Conservation (phyloP, 2,329 filamentous ascomycete genomes). For the Penicillium sp. region DNA sequence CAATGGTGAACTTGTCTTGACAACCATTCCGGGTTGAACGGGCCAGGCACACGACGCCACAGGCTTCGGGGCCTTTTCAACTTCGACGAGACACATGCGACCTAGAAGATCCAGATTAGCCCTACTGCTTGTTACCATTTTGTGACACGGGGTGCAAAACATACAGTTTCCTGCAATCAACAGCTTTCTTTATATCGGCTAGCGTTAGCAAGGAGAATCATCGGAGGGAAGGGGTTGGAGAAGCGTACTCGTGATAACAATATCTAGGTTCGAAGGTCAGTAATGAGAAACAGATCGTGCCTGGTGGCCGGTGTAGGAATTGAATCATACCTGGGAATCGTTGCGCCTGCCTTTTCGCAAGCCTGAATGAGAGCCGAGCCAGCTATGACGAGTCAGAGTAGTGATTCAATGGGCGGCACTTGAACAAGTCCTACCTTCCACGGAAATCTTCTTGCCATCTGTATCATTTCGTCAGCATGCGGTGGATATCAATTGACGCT, state of each 20-base stretch:
- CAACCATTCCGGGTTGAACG: slow-evolving; percentile 97
- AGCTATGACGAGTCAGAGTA: slow-evolving; percentile 60
- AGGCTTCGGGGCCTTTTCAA: slow-evolving; percentile 93
- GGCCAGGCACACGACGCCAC: slow-evolving; percentile 99
- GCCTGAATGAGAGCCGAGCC: slow-evolving; percentile 97
- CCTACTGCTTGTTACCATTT: not conserved
- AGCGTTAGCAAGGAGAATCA: slow-evolving; percentile 29
- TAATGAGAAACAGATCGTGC: slow-evolving; percentile 6
- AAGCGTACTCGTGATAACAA: slow-evolving; percentile 91
- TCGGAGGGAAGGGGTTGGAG: slow-evolving; percentile 18
- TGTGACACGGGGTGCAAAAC: slow-evolving; percentile 12
- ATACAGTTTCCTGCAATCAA: slow-evolving; percentile 97
- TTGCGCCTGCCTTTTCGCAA: slow-evolving; percentile 94
- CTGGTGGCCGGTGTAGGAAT: not conserved
- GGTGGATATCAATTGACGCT: slow-evolving; percentile 58
- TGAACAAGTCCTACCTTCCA: slow-evolving; percentile 72
- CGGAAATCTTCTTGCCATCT: slow-evolving; percentile 98
- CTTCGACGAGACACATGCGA: slow-evolving; percentile 99
- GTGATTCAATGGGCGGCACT: slow-evolving; percentile 10
- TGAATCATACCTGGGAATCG: slow-evolving; percentile 74
- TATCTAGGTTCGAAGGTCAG: slow-evolving; percentile 66
- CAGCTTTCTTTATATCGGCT: slow-evolving; percentile 69
- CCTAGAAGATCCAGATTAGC: slow-evolving; percentile 30
- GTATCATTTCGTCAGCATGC: slow-evolving; percentile 39
- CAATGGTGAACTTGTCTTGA: slow-evolving; percentile 96